phyloP scores from a whole-genome alignment of 352 stramenopile genomes.

The Globisporangium parvum region DNA sequence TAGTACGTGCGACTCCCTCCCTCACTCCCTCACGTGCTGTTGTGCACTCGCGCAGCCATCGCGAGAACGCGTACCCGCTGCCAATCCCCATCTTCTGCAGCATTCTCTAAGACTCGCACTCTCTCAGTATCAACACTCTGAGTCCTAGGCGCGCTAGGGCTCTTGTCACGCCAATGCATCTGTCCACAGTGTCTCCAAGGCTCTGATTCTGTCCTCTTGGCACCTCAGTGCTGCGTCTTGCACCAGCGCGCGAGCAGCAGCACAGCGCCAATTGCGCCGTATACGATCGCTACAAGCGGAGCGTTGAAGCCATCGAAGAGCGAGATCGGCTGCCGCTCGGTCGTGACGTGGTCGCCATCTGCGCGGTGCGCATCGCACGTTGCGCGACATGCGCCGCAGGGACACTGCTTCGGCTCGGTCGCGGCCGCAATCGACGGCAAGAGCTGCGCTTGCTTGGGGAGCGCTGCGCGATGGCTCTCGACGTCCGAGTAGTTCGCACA shows the following conservation, averaged over 20 bases:
- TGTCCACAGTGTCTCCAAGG: too few species aligned
- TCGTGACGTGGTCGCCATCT: constrained; percentile 32
- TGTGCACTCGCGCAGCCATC: constrained; percentile 2
- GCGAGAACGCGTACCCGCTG: constrained; percentile 32
- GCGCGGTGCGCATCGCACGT: constrained; percentile 50
- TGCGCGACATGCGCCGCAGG: constrained; percentile 58
- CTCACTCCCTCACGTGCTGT: not conserved
- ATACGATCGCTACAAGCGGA: constrained; percentile 51
- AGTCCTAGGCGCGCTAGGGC: too few species aligned
- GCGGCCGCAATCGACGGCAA: constrained; percentile 57
- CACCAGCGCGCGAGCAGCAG: constrained; percentile 37
- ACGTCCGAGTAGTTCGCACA: constrained; percentile 81
- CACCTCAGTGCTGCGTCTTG: constrained; percentile 21
- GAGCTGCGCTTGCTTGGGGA: constrained; percentile 61
- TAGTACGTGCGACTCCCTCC: not conserved
- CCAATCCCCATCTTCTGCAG: constrained; percentile 63
- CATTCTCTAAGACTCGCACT: constrained; percentile 16
- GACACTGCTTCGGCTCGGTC: constrained; percentile 56
- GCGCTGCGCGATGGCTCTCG: constrained; percentile 10
- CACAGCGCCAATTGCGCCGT: constrained; percentile 37
- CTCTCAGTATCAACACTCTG: not conserved
- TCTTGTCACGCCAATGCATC: too few species aligned
- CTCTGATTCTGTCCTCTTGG: not conserved
- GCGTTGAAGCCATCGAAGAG: constrained; percentile 56
- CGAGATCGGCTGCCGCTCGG: constrained; percentile 65